Evolutionary conservation across 2,329 filamentous ascomycete genomes (phyloP).

Genomic region (Tolypocladium tundrense): DNA sequence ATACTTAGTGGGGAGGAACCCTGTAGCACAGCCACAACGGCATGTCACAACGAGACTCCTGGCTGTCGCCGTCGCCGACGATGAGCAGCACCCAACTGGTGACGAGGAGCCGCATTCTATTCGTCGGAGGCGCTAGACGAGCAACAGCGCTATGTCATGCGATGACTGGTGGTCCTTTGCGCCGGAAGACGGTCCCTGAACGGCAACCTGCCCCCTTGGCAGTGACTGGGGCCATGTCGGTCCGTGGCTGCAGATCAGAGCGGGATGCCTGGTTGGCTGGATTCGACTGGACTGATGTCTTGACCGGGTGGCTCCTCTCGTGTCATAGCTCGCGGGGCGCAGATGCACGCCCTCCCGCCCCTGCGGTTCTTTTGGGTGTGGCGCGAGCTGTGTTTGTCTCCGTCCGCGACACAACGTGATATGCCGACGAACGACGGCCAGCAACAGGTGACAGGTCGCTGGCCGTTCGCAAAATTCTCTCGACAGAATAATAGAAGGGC

Average conservation of each 20-base stretch:
- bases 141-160: not conserved
- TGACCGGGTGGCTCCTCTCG: not conserved
- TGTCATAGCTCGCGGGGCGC: not conserved
- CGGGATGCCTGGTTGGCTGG: not conserved
- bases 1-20: not conserved
- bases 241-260: not conserved
- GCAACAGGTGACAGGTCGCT: not conserved
- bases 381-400: not conserved
- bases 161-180: not conserved
- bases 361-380: constrained; percentile 1
- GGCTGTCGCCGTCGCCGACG: not conserved
- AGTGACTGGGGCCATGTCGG: not conserved
- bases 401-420: not conserved
- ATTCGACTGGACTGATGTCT: no score
- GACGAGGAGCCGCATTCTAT: not conserved
- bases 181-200: not conserved
- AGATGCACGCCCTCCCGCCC: not conserved
- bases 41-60: not conserved
- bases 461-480: not conserved
- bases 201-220: not conserved
- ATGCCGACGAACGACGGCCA: not conserved
- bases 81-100: not conserved
- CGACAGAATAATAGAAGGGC: not conserved
- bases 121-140: not conserved
- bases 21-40: not conserved